Conservation (phyloP, 768 basidiomycete species). For the Candolleomyces aberdarensis region DNA sequence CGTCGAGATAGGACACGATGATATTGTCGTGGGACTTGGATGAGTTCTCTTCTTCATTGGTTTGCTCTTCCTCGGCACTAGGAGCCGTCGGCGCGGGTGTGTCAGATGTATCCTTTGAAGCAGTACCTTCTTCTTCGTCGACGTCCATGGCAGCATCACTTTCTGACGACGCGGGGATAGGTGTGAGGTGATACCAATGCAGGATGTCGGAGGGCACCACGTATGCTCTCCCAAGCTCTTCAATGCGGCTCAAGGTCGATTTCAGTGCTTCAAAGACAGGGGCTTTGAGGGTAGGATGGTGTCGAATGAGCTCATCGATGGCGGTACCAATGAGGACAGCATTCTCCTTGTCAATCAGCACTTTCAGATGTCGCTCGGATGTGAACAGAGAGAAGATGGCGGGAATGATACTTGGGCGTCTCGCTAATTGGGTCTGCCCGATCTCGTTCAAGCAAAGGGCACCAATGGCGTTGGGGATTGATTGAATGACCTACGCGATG, state of each 20-base stretch:
- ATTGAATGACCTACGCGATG: constrained; percentile 70
- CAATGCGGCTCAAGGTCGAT: constrained; percentile 66
- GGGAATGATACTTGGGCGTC: constrained; percentile 79
- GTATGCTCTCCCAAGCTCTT: constrained; percentile 66
- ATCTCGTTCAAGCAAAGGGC: constrained; percentile 92
- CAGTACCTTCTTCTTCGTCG: constrained; percentile 19
- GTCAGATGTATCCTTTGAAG: constrained; percentile 11
- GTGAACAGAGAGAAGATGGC: constrained; percentile 85
- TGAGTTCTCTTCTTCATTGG: constrained; percentile 23
- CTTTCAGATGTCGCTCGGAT: constrained; percentile 76
- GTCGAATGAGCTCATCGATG: constrained; percentile 93
- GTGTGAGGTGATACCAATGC: constrained; percentile 63
- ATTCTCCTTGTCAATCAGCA: constrained; percentile 91
- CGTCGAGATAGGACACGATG: constrained; percentile 76
- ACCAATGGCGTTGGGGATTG: constrained; percentile 93
- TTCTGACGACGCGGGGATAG: constrained; percentile 21
- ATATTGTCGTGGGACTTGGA: constrained; percentile 67
- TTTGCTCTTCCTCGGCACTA: constrained; percentile 16
- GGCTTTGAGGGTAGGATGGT: constrained; percentile 85
- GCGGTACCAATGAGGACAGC: constrained; percentile 84
- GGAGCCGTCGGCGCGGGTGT: constrained; percentile 1
- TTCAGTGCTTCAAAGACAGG: constrained; percentile 78
- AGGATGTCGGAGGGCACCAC: constrained; percentile 52
- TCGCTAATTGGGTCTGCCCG: constrained; percentile 77
- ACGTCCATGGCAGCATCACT: constrained; percentile 52